These are phyloP conservation scores for Lachnellula occidentalis DNA, from an alignment of 2,329 filamentous ascomycete genomes.

Conservation along the genomic window DNA sequence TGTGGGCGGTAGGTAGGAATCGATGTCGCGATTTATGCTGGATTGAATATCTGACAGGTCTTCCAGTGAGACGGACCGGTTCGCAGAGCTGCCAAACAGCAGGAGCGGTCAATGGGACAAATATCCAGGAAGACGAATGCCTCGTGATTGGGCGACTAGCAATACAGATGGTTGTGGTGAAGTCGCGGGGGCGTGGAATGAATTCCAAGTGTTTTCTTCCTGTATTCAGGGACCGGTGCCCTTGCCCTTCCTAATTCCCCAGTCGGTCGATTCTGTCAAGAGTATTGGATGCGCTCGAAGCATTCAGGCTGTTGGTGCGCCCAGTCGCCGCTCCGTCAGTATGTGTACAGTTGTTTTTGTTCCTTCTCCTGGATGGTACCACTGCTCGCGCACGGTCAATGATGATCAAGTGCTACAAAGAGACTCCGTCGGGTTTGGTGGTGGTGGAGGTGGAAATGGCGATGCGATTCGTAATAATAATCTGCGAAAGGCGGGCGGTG, in stretches of 20 bases:
- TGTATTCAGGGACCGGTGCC: neutral
- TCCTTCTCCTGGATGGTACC: neutral
- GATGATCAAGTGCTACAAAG: neutral
- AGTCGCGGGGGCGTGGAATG: neutral
- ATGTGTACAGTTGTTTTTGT: constrained; percentile 1
- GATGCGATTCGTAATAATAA: too few species aligned
- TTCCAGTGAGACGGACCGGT: neutral
- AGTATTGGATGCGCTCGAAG: constrained; percentile 31
- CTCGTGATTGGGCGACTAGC: too few species aligned
- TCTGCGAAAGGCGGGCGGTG: neutral
- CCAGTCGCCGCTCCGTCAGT: constrained; percentile 41
- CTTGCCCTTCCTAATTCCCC: constrained; percentile 23
- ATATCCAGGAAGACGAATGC: too few species aligned
- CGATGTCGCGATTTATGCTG: too few species aligned
- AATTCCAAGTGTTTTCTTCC: neutral
- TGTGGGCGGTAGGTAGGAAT: neutral
- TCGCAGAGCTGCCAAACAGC: neutral
- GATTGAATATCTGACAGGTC: too few species aligned
- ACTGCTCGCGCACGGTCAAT: constrained; percentile 1
- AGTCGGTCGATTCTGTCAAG: constrained; percentile 30
- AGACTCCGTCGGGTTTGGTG: too few species aligned
- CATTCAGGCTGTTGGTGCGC: constrained; percentile 42
- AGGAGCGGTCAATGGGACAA: neutral
- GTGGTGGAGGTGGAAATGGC: too few species aligned
- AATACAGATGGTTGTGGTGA: too few species aligned